phyloP scores from a whole-genome alignment of 2,329 filamentous ascomycete species.

The Cercospora zeina region DNA sequence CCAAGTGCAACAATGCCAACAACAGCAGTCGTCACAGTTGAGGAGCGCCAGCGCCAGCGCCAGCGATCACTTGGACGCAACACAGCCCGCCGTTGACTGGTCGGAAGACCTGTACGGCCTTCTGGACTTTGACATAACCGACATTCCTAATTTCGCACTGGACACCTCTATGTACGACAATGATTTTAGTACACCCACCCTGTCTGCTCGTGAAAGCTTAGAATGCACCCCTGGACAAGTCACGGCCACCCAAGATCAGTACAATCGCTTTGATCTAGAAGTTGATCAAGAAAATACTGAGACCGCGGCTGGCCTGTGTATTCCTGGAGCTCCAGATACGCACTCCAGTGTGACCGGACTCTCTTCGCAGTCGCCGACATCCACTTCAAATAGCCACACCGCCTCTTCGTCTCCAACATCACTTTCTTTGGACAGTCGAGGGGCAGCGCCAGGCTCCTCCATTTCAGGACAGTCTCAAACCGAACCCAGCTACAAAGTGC shows the following conservation, averaged over 20 bases:
- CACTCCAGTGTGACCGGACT: neutral
- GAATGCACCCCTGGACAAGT: neutral
- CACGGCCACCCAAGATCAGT: neutral
- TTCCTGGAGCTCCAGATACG: neutral
- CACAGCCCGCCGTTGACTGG: slow-evolving; percentile 15
- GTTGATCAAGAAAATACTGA: neutral
- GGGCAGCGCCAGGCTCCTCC: slow-evolving; percentile 11
- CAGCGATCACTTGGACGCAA: slow-evolving; percentile 1
- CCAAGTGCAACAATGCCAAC: slow-evolving; percentile 23
- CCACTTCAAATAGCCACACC: neutral
- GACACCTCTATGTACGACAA: slow-evolving; percentile 14
- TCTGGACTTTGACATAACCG: slow-evolving; percentile 16
- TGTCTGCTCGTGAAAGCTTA: neutral
- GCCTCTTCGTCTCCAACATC: neutral
- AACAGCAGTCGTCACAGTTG: slow-evolving; percentile 5
- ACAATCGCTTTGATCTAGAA: neutral
- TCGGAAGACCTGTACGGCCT: slow-evolving; percentile 13
- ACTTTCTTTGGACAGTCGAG: neutral
- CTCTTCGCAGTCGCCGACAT: neutral
- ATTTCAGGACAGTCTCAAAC: slow-evolving; percentile 15
- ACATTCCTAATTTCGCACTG: slow-evolving; percentile 11
- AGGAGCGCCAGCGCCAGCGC: neutral
- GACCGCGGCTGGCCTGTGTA: neutral
- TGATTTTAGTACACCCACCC: neutral
- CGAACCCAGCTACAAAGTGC: slow-evolving; percentile 22